Base-by-base conservation (phyloP, 768 basidiomycete species). In the Agrocybe pediades region DNA sequence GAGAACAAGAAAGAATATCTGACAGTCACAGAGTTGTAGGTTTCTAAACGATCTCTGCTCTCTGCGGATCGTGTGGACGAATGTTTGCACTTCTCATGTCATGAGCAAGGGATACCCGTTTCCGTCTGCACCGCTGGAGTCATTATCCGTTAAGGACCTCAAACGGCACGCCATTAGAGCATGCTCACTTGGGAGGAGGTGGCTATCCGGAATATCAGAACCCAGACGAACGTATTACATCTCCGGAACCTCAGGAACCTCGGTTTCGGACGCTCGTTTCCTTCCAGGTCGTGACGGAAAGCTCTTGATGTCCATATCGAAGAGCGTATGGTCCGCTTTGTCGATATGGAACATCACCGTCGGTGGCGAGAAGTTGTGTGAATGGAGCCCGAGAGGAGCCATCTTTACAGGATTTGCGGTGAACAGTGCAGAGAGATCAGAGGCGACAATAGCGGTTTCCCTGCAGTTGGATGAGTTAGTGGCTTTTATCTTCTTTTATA, bases 281-380 rank as follows among this genome's bases (percentile, higher is more conserved):
- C 51, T 87, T 0, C 79, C 78, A 7, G 76, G 76, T 5, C 66
- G 66, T 33, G 74, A 66, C 1, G 74, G 71, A 6, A 69, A 65
- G 41, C 76, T 80, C 65, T 48, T 88, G 3, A 46, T 86, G 51
- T 81, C 81, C 6, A 73, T 84, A 8, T 83, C 83, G 3, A 80
- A 80, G 54, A 74, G 76, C 6, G 79, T 88, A 46, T 88, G 87
- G 87, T 82, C 82, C 36, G 70, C 74, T 16, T 59, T 88, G 43
- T 71, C 75, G 1, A 60, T 85, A 17, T 86, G 87, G 83, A 74
- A 82, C 50, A 59, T 82, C 20, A 55, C 49, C 24, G 56, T 61
- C 8, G 63, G 67, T 15, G 23, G 43, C 6, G 56, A 66, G 6
- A 76, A 71, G 57, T 54, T 71, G 9, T 76, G 74, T 13, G 72